These are phyloP conservation scores for Crotalaria pallida DNA, from an alignment of 306 rosid genomes.

Conservation along the genomic window DNA sequence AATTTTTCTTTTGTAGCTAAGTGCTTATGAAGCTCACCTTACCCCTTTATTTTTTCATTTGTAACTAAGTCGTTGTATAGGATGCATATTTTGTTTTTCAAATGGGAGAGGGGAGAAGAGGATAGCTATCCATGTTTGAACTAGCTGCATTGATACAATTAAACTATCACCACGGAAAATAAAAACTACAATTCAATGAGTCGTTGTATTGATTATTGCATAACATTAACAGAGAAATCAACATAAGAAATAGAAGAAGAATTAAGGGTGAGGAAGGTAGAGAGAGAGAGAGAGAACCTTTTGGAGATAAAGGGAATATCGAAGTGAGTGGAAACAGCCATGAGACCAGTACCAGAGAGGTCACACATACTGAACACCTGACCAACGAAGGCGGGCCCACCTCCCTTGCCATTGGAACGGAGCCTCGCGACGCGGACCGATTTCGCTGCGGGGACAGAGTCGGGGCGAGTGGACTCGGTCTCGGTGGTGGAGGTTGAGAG, in stretches of 20 bases:
- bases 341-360: slow-evolving; percentile 95
- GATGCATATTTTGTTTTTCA: too few relatives aligned
- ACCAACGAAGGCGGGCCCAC: slow-evolving; percentile 95
- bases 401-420: slow-evolving; percentile 36
- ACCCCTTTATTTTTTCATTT: too few relatives aligned
- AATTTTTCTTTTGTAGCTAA: too few relatives aligned
- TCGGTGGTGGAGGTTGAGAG: slow-evolving; percentile 23
- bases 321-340: slow-evolving; percentile 92
- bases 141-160: too few relatives aligned
- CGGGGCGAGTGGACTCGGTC: slow-evolving; percentile 34
- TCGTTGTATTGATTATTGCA: not conserved
- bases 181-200: not conserved
- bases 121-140: too few relatives aligned
- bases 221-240: not conserved
- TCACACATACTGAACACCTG: slow-evolving; percentile 99
- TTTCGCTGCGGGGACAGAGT: slow-evolving; percentile 38
- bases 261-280: not conserved
- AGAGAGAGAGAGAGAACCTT: slow-evolving; percentile 49
- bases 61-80: too few relatives aligned
- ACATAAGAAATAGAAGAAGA: not conserved
- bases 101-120: too few relatives aligned
- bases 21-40: too few relatives aligned
- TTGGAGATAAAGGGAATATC: slow-evolving; percentile 81
- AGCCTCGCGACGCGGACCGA: slow-evolving; percentile 49
- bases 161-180: too few relatives aligned